Percentiles rank a stretch among this genome's conserved stretches.
Conservation (phyloP, 352 stramenopile species). For the Phytophthora megakarya region DNA sequence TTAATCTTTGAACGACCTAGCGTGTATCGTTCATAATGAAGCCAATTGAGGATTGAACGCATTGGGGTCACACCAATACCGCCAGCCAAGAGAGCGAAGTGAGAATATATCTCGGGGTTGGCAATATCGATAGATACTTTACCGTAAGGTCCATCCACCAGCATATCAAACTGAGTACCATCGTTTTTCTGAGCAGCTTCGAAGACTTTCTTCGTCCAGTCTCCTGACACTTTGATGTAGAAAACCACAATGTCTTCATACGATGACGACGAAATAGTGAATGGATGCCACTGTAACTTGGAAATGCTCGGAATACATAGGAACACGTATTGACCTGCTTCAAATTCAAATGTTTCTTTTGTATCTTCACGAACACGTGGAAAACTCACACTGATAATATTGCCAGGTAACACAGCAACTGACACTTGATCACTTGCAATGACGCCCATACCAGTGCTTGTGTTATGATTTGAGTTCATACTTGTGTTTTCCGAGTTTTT, state of each 20-base stretch:
- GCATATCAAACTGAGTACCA: constrained; percentile 25
- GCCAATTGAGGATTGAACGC: constrained; percentile 33
- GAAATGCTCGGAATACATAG: constrained; percentile 70
- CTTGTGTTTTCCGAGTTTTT: constrained; percentile 3
- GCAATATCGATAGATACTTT: constrained; percentile 42
- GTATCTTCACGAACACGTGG: constrained; percentile 34
- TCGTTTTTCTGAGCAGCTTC: not conserved
- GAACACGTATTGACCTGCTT: constrained; percentile 69
- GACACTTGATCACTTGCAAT: constrained; percentile 22
- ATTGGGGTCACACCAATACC: constrained; percentile 56
- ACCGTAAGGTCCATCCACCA: constrained; percentile 46
- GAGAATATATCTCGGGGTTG: constrained; percentile 38
- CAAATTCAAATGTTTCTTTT: constrained; percentile 31
- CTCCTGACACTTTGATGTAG: constrained; percentile 50
- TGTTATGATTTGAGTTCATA: constrained; percentile 1
- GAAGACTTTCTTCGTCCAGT: constrained; percentile 59
- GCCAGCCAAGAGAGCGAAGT: constrained; percentile 46
- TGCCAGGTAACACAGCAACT: constrained; percentile 9
- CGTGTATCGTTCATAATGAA: constrained; percentile 29
- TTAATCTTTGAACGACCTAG: constrained; percentile 26
- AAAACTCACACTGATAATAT: constrained; percentile 44
- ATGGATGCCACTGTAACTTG: constrained; percentile 83
- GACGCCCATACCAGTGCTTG: constrained; percentile 20
- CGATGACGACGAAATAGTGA: constrained; percentile 75
- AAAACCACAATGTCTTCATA: constrained; percentile 56